Conservation (phyloP, 2,329 filamentous ascomycete species). For the Penicillium sp. region DNA sequence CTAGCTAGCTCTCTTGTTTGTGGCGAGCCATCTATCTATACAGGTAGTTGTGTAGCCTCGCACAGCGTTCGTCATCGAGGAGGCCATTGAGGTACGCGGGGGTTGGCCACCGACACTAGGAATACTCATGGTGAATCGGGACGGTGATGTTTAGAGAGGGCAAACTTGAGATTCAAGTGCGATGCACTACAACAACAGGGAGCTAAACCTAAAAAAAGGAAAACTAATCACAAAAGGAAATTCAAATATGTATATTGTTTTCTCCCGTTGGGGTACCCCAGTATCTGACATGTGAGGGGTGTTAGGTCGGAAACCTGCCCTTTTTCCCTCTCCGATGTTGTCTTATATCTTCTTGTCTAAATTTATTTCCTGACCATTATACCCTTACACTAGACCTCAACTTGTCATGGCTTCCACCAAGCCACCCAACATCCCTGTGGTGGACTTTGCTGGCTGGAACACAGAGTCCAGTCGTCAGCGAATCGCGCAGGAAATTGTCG, state of each 20-base stretch:
- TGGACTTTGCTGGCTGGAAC: slow-evolving; percentile 44
- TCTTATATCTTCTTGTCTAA: not conserved
- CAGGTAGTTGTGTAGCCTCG: slow-evolving; percentile 25
- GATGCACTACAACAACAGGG: not conserved
- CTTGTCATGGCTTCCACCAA: slow-evolving; percentile 3
- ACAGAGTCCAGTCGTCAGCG: slow-evolving; percentile 29
- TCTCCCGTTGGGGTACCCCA: not conserved
- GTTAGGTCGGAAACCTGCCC: not conserved
- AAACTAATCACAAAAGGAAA: not conserved
- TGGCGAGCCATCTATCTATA: slow-evolving; percentile 23
- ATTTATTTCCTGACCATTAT: not conserved
- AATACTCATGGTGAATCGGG: not conserved
- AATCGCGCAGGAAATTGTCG: slow-evolving; percentile 42
- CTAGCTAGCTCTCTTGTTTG: slow-evolving; percentile 9
- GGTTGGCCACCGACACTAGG: slow-evolving; percentile 12
- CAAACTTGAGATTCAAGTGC: not conserved
- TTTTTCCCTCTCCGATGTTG: not conserved
- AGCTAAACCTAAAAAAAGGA: not conserved
- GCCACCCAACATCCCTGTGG: slow-evolving; percentile 34
- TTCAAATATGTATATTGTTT: not conserved
- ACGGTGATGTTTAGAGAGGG: not conserved
- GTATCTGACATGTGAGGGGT: not conserved
- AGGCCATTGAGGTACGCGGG: slow-evolving; percentile 8
- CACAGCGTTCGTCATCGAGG: slow-evolving; percentile 21
- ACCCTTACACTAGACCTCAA: not conserved